phyloP scores from a whole-genome alignment of 2,329 filamentous ascomycete genomes.

The Phyllosticta citriasiana region DNA sequence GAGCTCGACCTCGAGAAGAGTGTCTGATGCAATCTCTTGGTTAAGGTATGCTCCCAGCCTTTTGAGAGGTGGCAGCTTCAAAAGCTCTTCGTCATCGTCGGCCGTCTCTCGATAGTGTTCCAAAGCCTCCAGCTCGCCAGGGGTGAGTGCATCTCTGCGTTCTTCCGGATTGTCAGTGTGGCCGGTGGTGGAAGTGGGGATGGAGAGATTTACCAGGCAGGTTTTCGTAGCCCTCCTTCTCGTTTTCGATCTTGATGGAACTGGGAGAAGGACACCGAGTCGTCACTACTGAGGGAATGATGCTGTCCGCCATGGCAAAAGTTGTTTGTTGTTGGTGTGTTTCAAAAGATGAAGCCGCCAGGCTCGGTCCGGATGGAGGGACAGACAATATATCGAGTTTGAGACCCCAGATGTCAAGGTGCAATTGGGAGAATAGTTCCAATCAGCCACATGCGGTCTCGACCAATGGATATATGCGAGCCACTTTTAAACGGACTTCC shows the following conservation, averaged over 20 bases:
- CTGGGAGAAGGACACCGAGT: not conserved
- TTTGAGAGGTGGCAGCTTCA: conserved; percentile 1
- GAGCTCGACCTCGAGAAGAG: conserved; percentile 16
- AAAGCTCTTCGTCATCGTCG: not conserved
- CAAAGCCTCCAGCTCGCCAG: conserved; percentile 4
- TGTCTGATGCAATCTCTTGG: conserved; percentile 18
- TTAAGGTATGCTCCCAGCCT: conserved; percentile 6
- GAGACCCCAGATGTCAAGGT: not conserved
- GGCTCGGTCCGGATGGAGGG: not conserved
- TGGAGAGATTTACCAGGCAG: not conserved
- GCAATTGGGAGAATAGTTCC: not conserved
- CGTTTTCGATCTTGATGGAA: not conserved
- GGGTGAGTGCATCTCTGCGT: not conserved
- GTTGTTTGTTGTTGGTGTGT: not conserved
- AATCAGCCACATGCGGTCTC: not conserved
- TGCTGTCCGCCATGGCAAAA: not conserved
- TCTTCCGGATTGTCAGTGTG: not conserved
- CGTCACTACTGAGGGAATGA: not conserved
- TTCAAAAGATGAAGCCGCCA: not conserved
- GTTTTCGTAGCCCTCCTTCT: not conserved
- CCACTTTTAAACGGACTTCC: not conserved
- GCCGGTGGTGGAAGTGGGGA: not conserved
- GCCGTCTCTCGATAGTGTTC: not conserved
- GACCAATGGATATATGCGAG: not conserved
- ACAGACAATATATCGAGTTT: not conserved